These are phyloP conservation scores for Fusarium aywerte DNA, from an alignment of 2,329 filamentous ascomycete genomes.

Conservation along the genomic window DNA sequence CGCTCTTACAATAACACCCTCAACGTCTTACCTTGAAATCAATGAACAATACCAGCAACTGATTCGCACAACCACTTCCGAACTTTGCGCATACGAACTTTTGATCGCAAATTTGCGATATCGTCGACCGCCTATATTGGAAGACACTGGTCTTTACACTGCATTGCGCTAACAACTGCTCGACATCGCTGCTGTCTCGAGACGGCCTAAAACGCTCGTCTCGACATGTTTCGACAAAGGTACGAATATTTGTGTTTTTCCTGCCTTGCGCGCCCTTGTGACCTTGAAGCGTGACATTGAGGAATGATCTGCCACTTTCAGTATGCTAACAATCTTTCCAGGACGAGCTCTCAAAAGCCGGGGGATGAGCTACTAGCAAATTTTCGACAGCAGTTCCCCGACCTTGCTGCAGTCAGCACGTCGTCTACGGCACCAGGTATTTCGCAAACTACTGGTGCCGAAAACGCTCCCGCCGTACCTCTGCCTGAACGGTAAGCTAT, in stretches of 20 bases:
- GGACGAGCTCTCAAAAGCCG: constrained; percentile 85
- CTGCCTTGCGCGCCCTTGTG: neutral
- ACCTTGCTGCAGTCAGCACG: constrained; percentile 68
- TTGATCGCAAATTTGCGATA: constrained; percentile 16
- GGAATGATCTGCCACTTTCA: neutral
- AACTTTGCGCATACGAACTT: constrained; percentile 20
- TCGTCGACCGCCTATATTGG: constrained; percentile 6
- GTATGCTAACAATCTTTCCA: constrained; percentile 48
- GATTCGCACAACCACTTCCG: constrained; percentile 1
- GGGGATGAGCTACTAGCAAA: constrained; percentile 84
- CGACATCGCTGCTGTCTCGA: constrained; percentile 29
- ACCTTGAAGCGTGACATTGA: neutral
- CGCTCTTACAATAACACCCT: constrained; percentile 30
- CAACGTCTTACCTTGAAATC: constrained; percentile 19
- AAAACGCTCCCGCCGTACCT: constrained; percentile 40
- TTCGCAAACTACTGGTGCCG: constrained; percentile 49
- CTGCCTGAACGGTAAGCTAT: constrained; percentile 47
- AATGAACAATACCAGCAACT: constrained; percentile 29
- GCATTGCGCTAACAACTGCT: constrained; percentile 26
- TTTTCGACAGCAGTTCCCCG: constrained; percentile 86
- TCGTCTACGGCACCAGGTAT: constrained; percentile 56
- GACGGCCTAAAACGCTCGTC: constrained; percentile 34
- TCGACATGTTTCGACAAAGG: constrained; percentile 49
- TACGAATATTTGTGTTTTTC: constrained; percentile 21
- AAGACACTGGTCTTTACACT: constrained; percentile 10